phyloP scores from a whole-genome alignment of 2,329 filamentous ascomycete genomes.

The Elsinoe fawcettii region DNA sequence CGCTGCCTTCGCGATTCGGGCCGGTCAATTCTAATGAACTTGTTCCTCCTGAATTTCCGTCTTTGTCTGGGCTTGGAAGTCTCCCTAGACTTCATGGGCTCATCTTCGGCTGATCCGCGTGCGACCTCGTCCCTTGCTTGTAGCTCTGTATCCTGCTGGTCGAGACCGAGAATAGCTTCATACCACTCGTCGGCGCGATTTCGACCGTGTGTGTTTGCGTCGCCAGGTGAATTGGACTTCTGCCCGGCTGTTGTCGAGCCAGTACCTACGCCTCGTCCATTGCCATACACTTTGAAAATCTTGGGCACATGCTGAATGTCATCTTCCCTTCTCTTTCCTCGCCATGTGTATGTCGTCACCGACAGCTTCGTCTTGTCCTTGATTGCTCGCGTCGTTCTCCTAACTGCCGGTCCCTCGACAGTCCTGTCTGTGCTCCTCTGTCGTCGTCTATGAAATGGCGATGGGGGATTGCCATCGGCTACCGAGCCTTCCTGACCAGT shows the following conservation, averaged over 20 bases:
- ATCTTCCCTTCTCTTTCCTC: background rate
- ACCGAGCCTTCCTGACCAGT: background rate
- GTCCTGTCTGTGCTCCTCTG: background rate
- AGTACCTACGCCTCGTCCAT: background rate
- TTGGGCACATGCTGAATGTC: background rate
- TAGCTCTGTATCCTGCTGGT: background rate
- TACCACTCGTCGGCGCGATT: constrained; percentile 17
- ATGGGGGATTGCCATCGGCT: background rate
- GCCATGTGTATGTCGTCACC: background rate
- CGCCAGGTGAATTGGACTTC: background rate
- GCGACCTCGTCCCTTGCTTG: background rate
- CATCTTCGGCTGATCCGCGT: background rate
- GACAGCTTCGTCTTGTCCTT: constrained; percentile 7
- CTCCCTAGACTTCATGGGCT: too few relatives aligned
- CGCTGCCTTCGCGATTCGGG: background rate
- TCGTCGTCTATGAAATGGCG: background rate
- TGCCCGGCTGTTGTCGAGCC: background rate
- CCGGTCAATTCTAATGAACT: background rate
- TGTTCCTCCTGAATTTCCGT: background rate
- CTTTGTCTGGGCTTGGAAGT: background rate
- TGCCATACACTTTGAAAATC: background rate
- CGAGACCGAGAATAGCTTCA: constrained; percentile 3
- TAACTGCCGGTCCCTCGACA: background rate
- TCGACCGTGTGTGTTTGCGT: background rate
- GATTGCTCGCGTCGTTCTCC: background rate